Conservation (phyloP, 257 asterid genomes). For the Solanum paucissectum region DNA sequence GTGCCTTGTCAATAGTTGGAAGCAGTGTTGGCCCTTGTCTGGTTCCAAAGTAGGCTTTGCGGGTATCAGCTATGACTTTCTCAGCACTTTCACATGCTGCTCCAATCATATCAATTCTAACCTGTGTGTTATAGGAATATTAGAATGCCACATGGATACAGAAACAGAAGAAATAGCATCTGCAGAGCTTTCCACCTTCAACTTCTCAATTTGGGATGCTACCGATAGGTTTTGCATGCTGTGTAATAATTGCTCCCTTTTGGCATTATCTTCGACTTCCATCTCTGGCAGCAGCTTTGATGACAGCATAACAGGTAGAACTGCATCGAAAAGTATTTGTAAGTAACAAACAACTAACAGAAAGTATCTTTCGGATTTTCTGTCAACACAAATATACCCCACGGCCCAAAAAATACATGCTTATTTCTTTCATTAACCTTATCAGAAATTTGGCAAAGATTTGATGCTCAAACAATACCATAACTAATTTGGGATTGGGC, state of each 20-base stretch:
- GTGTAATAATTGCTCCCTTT: slow-evolving; percentile 77
- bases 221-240: slow-evolving; percentile 79
- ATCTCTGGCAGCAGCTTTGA: slow-evolving; percentile 93
- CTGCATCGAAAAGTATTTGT: slow-evolving; percentile 26
- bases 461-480: not conserved
- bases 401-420: not conserved
- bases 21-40: slow-evolving; percentile 86
- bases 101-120: slow-evolving; percentile 81
- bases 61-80: slow-evolving; percentile 87
- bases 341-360: not conserved
- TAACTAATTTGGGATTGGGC: not conserved
- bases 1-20: slow-evolving; percentile 93
- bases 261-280: slow-evolving; percentile 81
- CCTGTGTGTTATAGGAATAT: slow-evolving; percentile 28
- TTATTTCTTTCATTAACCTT: not conserved
- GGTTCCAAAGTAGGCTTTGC: slow-evolving; percentile 77
- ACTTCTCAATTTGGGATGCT: slow-evolving; percentile 67
- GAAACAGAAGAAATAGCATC: not conserved
- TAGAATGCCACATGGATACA: not conserved
- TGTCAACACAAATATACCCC: not conserved
- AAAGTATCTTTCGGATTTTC: not conserved
- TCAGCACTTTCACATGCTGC: slow-evolving; percentile 97
- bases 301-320: slow-evolving; percentile 95
- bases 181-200: slow-evolving; percentile 39
- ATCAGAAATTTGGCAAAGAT: not conserved